Base-by-base conservation (phyloP, 1,139 yeast species). In the Lodderomyces elongisporus region DNA sequence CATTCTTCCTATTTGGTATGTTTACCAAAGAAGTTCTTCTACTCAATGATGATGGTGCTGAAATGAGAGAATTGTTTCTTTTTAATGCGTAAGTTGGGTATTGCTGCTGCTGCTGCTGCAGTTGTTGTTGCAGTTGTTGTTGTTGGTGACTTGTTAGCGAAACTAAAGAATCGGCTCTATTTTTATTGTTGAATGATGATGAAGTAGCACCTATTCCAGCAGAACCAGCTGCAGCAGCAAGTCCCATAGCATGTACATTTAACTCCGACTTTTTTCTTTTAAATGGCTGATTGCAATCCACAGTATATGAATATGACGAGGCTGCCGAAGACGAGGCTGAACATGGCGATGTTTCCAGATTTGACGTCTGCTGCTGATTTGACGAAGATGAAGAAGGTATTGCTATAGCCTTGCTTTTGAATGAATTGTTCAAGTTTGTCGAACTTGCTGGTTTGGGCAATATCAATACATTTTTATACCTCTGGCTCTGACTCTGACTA, bases 251-350 rank as follows among this genome's bases (percentile, higher is more conserved):
- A 3, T 34, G 15, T 10, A 42, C 34, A 36, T 50, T 58, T 16
- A 58, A 43, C 31, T 66, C 73, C 0, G 70, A 60, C 51, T 66
- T 67, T 41, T 66, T 66, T 22, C 74, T 44, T 48, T 68, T 68
- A 44, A 65, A 66, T 35, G 54, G 66, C 45, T 60, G 65, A 39
- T 52, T 55, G 22, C 48, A 43, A 34, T 47, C 51, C 14, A 25
- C 33, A 5, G 36, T 34, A 28, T 35, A 38, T 13, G 44, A 36
- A 4, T 40, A 40, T 10, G 45, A 33, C 4, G 31, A 32, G 12
- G 17, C 16, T 14, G 42, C 32, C 7, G 42, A 28, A 3, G 38
- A 26, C 6, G 40, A 30, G 3, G 38, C 17, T 17, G 44, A 40
- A 14, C 38, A 27, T 3, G 43, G 43, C 3, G 33, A 25, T 8